These are phyloP conservation scores for Funneliformis mosseae DNA, from an alignment of 192 early-diverging fungal genomes.

Conservation along the genomic window DNA sequence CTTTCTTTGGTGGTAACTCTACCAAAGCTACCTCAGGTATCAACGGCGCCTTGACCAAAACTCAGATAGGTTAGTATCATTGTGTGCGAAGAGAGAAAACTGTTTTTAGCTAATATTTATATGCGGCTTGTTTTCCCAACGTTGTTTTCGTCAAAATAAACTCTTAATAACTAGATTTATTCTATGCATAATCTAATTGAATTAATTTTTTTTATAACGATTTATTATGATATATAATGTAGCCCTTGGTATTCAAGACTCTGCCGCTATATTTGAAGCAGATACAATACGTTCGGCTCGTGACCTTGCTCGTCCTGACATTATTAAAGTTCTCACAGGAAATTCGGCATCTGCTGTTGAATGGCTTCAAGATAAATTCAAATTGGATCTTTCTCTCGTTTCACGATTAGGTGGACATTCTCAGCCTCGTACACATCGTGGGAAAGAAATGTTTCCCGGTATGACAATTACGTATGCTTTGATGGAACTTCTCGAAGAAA, in stretches of 20 bases:
- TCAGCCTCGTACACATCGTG: slow-evolving; percentile 92
- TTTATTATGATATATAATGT: background rate
- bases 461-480: slow-evolving; percentile 96
- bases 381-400: slow-evolving; percentile 84
- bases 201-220: background rate
- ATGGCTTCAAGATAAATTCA: slow-evolving; percentile 91
- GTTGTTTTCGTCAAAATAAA: too few species aligned
- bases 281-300: slow-evolving; percentile 88
- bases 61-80: slow-evolving; percentile 62
- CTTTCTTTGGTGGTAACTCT: slow-evolving; percentile 93
- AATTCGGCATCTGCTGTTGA: slow-evolving; percentile 87
- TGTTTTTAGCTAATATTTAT: too few species aligned
- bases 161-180: too few species aligned
- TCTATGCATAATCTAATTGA: too few species aligned
- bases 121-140: too few species aligned
- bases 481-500: slow-evolving; percentile 78
- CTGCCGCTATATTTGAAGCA: slow-evolving; percentile 78
- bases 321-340: slow-evolving; percentile 84
- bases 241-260: slow-evolving; percentile 72
- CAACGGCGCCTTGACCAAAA: slow-evolving; percentile 89
- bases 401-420: slow-evolving; percentile 93
- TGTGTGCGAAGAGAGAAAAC: background rate
- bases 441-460: slow-evolving; percentile 77
- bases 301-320: slow-evolving; percentile 74
- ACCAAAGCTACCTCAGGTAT: slow-evolving; percentile 98